Percentiles rank a stretch among this genome's conserved stretches.
These are phyloP conservation scores for Alternaria triticimaculans DNA, from an alignment of 2,329 filamentous ascomycete species.

Conservation along the genomic window DNA sequence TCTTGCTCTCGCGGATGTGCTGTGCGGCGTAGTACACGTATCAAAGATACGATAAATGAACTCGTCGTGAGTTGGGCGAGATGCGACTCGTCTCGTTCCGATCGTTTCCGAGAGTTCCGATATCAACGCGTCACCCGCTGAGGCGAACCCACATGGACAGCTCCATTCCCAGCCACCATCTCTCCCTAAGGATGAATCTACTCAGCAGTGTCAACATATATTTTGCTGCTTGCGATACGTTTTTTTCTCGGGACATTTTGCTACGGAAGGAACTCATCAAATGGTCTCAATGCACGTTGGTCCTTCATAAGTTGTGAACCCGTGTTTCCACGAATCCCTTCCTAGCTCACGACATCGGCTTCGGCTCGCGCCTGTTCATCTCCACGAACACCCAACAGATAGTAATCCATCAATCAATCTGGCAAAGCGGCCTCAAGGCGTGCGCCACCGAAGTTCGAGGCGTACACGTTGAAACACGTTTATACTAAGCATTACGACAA, in stretches of 20 bases:
- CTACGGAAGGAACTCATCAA: background rate
- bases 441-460: slow-evolving; percentile 2
- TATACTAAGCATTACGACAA: slow-evolving; percentile 5
- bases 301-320: slow-evolving; percentile 20
- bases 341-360: background rate
- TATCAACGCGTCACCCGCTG: background rate
- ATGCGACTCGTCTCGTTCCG: background rate
- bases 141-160: background rate
- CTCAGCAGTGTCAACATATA: background rate
- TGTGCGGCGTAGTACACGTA: background rate
- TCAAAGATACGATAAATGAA: background rate
- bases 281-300: background rate
- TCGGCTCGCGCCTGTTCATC: slow-evolving; percentile 7
- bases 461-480: slow-evolving; percentile 2
- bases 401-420: background rate
- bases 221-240: background rate
- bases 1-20: background rate
- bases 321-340: slow-evolving; percentile 15
- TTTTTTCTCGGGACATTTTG: background rate
- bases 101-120: background rate
- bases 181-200: background rate
- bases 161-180: background rate
- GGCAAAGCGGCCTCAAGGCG: background rate
- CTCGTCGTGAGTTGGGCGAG: background rate
- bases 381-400: slow-evolving; percentile 8